Evolutionary conservation across 805 yeast genomes (phyloP), one percentile per base, ranked within the genome.

Genomic region (Kazachstania kunashirensis): DNA sequence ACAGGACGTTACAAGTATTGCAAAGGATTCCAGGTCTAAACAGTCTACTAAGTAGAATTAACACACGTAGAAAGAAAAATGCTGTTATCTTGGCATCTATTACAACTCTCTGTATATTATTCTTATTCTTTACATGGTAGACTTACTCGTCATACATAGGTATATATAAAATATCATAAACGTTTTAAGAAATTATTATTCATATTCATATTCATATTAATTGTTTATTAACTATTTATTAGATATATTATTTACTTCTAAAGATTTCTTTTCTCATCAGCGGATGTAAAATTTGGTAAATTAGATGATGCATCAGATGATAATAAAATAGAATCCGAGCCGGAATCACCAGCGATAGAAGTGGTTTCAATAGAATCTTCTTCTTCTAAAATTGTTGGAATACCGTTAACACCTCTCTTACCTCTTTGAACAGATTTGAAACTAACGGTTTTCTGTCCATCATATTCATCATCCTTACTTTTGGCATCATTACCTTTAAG

Each of bases 61-160:
- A 86, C 57, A 79, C 95, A 3, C 71, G 97, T 51, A 79, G 88
- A 59, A 83, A 79, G 63, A 75, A 96, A 39, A 95, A 92, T 57
- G 79, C 94, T 16, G 55, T 89, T 20, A 80, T 89, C n/a, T 61
- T 89, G 52, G 89, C 95, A 1, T 48, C 69, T 3, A 70, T 92
- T 35, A 78, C 88, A 21, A 69, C 84, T 2, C 40, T 72, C 21
- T 84, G 97, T 63, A 75, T 88, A 19, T 50, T 89, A 31, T 56
- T 84, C 10, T 57, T 88, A 36, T 77, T 77, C 49, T 75, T 77
- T 37, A 59, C 75, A 7, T 56, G 70, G 47, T 68, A 46, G 43
- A 12, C n/a, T n/a, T n/a, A n/a, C n/a, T n/a, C n/a, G n/a, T n/a
- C n/a, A n/a, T n/a, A n/a, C n/a, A n/a, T n/a, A n/a, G n/a, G n/a